Base-by-base conservation (phyloP, 371 early-diverging fungal species). In the Gilbertella persicaria region DNA sequence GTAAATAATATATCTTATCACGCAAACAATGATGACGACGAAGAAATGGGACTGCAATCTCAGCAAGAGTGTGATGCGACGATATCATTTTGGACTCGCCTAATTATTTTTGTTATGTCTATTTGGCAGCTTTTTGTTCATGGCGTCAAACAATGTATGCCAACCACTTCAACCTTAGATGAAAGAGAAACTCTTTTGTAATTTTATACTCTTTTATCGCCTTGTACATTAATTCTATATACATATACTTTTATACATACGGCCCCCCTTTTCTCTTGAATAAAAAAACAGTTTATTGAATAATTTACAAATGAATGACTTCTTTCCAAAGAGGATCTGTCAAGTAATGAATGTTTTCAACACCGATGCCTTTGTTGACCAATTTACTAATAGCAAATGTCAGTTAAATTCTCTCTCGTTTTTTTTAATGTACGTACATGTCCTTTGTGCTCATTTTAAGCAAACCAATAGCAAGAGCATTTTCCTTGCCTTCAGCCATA, bases 401-500 rank as follows among this genome's bases (percentile, higher is more conserved):
- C 26, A 19, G 25, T 43, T 16, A 36, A 40, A 37, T 53, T 14
- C 9, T 23, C 21, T 7, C 0, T 9, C 41, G 41, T 9, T n/a
- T 49, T 24, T 23, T 20, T 29, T 25, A 29, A 24, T n/a, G 3
- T 42, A 59, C 84, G 82, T 80, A 89, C 92, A 98, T 97, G 19
- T 98, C 96, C 40, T 84, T 82, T 16, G 93, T 91, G 24, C 89
- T 85, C 95, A 97, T 93, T 62, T 87, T 92, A 36, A 86, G 84
- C 37, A 83, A 62, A 2, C 99, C 99, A 44, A 96, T 79, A 29
- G 92, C 96, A 67, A 97, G 69, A 3, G 97, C 93, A 60, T 95
- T 84, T 66, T 97, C 90, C 71, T 98, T 98, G 37, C 97, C 99
- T 71, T 98, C 97, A 4, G 97, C 97, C 71, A 88, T 86, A 33